These are phyloP conservation scores for Dictyostelium purpureum DNA, from an alignment of 78 protist species.

Conservation along the genomic window DNA sequence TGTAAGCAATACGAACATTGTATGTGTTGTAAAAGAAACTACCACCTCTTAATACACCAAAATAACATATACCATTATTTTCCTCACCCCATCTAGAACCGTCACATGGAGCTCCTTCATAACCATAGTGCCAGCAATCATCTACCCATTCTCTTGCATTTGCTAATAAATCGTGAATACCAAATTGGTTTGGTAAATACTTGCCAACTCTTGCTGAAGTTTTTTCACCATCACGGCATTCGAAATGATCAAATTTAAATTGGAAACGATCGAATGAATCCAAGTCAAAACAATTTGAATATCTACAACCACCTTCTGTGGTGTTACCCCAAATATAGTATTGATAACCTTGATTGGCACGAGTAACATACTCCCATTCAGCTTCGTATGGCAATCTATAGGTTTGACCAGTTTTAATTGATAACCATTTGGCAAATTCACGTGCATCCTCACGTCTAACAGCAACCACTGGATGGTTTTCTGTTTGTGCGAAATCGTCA, in stretches of 20 bases:
- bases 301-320: background rate
- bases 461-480: background rate
- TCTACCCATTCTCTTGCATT: background rate
- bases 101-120: background rate
- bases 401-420: background rate
- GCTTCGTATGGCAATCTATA: background rate
- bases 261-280: background rate
- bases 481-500: background rate
- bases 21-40: too few species aligned
- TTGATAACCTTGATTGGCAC: background rate
- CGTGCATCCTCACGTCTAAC: background rate
- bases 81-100: background rate
- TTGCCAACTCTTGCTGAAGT: background rate
- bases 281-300: background rate
- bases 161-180: background rate
- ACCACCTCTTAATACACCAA: background rate
- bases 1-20: background rate
- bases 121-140: background rate
- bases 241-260: background rate
- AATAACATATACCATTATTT: background rate
- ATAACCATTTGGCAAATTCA: background rate
- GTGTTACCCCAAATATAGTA: background rate
- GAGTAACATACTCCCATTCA: background rate
- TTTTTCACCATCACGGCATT: background rate
- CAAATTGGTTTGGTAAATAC: background rate